These are phyloP conservation scores for Trichophyton benhamiae DNA, from an alignment of 2,329 filamentous ascomycete genomes.

Conservation along the genomic window DNA sequence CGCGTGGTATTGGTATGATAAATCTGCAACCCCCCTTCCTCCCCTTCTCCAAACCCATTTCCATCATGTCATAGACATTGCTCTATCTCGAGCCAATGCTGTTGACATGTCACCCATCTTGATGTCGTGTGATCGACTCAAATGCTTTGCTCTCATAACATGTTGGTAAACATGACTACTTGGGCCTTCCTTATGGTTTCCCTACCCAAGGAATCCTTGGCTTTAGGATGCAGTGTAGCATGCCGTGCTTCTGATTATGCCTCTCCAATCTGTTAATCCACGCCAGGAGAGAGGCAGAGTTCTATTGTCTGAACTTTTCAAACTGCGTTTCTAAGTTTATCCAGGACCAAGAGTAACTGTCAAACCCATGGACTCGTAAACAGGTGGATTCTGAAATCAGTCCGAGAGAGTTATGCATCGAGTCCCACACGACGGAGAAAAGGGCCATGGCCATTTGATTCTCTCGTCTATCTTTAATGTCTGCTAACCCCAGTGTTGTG, in stretches of 20 bases:
- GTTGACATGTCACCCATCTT: slow-evolving; percentile 34
- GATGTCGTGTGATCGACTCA: slow-evolving; percentile 50
- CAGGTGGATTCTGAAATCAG: slow-evolving; percentile 31
- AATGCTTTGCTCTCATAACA: slow-evolving; percentile 87
- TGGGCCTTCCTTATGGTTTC: slow-evolving; percentile 63
- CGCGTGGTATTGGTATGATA: slow-evolving; percentile 99
- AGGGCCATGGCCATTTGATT: slow-evolving; percentile 38
- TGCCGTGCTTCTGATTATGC: slow-evolving; percentile 66
- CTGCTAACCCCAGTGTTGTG: slow-evolving; percentile 60
- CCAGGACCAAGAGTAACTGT: slow-evolving; percentile 50
- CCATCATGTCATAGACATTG: slow-evolving; percentile 3
- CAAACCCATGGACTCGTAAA: slow-evolving; percentile 39
- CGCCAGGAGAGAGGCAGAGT: slow-evolving; percentile 62
- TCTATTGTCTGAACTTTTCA: slow-evolving; percentile 68
- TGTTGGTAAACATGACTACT: slow-evolving; percentile 76
- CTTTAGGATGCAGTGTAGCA: slow-evolving; percentile 59
- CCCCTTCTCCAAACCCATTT: slow-evolving; percentile 19
- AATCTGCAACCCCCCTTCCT: slow-evolving; percentile 38
- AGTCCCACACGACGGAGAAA: slow-evolving; percentile 49
- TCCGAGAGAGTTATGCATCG: slow-evolving; percentile 48
- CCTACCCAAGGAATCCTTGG: slow-evolving; percentile 75
- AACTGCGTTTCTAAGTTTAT: slow-evolving; percentile 61
- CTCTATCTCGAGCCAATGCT: slow-evolving; percentile 16
- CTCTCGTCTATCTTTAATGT: slow-evolving; percentile 40
- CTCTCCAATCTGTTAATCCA: slow-evolving; percentile 51